Evolutionary conservation across 1,284 basidiomycete genomes (phyloP).

Genomic region (Phylloboletellus chloephorus): DNA sequence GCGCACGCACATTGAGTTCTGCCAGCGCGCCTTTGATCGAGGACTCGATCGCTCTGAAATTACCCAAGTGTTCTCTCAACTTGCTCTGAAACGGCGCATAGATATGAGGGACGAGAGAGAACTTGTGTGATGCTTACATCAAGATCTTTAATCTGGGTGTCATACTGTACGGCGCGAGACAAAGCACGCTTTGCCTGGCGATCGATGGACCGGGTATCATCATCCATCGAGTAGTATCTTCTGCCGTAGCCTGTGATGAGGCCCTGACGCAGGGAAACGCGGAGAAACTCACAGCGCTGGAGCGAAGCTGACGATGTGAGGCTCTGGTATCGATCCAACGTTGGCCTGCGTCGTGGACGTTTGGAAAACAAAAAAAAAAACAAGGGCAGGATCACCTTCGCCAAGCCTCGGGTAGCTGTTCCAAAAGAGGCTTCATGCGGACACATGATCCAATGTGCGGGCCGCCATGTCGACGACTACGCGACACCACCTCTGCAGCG

Average conservation of each 20-base stretch:
- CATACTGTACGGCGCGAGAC: slow-evolving; percentile 49
- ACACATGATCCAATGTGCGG: too few relatives aligned
- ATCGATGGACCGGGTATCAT: slow-evolving; percentile 30
- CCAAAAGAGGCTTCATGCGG: slow-evolving; percentile 3
- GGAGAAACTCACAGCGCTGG: slow-evolving; percentile 15
- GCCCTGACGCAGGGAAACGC: slow-evolving; percentile 6
- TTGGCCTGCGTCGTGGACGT: background rate
- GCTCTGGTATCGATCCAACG: slow-evolving; percentile 4
- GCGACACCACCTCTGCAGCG: slow-evolving; percentile 35
- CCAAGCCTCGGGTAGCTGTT: background rate
- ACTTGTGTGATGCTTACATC: slow-evolving; percentile 42
- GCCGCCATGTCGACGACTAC: background rate
- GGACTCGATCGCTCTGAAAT: slow-evolving; percentile 64
- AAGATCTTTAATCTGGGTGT: slow-evolving; percentile 62
- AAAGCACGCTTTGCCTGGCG: slow-evolving; percentile 44
- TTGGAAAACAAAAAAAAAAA: background rate
- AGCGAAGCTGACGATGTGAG: background rate
- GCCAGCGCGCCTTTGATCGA: slow-evolving; percentile 56
- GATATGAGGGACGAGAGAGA: slow-evolving; percentile 9
- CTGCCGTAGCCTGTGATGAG: slow-evolving; percentile 2
- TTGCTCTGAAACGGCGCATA: slow-evolving; percentile 41
- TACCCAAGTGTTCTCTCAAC: slow-evolving; percentile 61
- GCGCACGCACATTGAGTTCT: slow-evolving; percentile 48
- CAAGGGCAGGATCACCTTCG: background rate
- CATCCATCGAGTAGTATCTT: slow-evolving; percentile 13